Evolutionary conservation across 2,329 filamentous ascomycete genomes (phyloP).

Genomic region (Dactylellina drechsleri): DNA sequence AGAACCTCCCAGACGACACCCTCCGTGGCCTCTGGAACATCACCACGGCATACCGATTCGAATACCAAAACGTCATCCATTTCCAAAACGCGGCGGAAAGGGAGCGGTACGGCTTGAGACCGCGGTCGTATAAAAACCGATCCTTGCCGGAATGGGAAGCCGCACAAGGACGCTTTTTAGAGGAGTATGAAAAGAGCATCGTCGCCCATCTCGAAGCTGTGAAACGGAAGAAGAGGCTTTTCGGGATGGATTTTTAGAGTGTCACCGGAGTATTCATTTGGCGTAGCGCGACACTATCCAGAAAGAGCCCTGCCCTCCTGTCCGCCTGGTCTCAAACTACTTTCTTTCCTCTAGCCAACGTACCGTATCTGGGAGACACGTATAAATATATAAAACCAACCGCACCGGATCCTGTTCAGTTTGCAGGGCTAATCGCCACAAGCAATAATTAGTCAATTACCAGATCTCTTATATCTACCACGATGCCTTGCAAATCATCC

Average conservation of each 20-base stretch:
- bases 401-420: neutral
- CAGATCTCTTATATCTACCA: no score
- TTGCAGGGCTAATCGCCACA: neutral
- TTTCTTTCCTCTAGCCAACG: neutral
- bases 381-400: neutral
- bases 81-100: neutral
- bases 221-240: slow-evolving; percentile 4
- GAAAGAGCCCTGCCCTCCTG: neutral
- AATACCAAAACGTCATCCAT: slow-evolving; percentile 8
- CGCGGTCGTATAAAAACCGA: neutral
- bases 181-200: neutral
- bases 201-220: neutral
- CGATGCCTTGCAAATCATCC: no score
- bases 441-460: no score
- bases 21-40: neutral
- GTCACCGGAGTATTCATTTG: neutral
- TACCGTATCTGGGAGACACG: neutral
- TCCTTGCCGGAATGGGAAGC: neutral
- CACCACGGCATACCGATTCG: slow-evolving; percentile 4
- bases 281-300: neutral
- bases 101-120: no score
- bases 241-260: slow-evolving; percentile 8
- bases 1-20: neutral
- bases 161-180: neutral
- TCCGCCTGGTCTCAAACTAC: no score